phyloP scores from a whole-genome alignment of 2,329 filamentous ascomycete species.

The Fusarium annulatum region DNA sequence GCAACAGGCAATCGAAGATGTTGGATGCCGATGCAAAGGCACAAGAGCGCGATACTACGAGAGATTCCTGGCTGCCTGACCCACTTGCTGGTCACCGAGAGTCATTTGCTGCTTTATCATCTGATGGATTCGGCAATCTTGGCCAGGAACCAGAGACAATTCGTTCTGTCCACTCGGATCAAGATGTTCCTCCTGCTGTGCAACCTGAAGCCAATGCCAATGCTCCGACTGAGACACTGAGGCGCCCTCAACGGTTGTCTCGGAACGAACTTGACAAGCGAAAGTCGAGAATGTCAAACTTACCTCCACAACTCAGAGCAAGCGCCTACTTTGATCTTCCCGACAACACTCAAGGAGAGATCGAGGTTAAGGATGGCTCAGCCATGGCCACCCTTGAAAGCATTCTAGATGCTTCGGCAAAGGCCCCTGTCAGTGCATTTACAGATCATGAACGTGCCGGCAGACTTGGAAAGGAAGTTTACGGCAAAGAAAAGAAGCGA shows the following conservation, averaged over 20 bases:
- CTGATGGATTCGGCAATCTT: constrained; percentile 39
- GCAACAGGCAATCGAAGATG: constrained; percentile 40
- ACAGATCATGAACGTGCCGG: constrained; percentile 89
- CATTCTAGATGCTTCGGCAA: constrained; percentile 89
- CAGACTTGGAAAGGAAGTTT: constrained; percentile 78
- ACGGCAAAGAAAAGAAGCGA: constrained; percentile 69
- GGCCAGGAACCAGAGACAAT: constrained; percentile 31
- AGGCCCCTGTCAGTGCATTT: constrained; percentile 89
- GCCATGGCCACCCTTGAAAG: constrained; percentile 90
- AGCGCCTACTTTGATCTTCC: constrained; percentile 88
- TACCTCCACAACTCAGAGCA: constrained; percentile 89
- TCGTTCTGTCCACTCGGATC: constrained; percentile 33
- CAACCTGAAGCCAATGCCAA: constrained; percentile 35
- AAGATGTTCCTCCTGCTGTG: constrained; percentile 6
- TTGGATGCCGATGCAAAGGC: constrained; percentile 19
- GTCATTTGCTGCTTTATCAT: constrained; percentile 49
- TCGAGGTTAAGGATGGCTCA: constrained; percentile 78
- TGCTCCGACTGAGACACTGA: constrained; percentile 41
- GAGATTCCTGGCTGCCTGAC: constrained; percentile 59
- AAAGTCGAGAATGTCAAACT: constrained; percentile 52
- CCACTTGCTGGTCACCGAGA: constrained; percentile 54
- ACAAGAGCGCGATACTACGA: constrained; percentile 28
- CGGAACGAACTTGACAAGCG: constrained; percentile 47
- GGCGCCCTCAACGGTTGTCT: constrained; percentile 51
- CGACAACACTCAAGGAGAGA: constrained; percentile 57